phyloP scores from a whole-genome alignment of 495 filamentous ascomycete genomes.

The Penicillium malachiteum region DNA sequence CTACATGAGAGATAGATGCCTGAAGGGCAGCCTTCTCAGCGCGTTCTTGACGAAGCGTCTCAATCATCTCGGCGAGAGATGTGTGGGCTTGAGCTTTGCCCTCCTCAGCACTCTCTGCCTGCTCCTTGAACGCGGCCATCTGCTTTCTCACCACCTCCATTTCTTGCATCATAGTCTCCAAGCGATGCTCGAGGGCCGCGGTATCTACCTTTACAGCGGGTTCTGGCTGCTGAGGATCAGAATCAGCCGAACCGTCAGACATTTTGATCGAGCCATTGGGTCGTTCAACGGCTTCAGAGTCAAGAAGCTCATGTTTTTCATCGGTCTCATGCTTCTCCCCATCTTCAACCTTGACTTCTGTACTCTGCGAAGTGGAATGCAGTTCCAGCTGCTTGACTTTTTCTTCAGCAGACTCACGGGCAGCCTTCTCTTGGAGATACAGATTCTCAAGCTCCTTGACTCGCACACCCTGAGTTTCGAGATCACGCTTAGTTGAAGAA shows the following conservation, averaged over 20 bases:
- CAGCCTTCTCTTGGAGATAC: conserved; percentile 74
- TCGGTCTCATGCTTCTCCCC: not conserved
- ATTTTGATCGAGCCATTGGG: conserved; percentile 16
- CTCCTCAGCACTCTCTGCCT: conserved; percentile 76
- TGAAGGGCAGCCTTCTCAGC: conserved; percentile 23
- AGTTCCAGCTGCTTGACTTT: conserved; percentile 69
- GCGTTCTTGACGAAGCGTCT: conserved; percentile 70
- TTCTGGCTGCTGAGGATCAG: conserved; percentile 35
- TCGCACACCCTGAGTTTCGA: conserved; percentile 73
- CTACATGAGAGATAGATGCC: conserved; percentile 1
- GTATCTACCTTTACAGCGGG: conserved; percentile 28
- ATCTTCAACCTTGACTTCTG: not conserved
- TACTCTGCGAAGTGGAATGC: conserved; percentile 24
- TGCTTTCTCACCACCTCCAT: conserved; percentile 81
- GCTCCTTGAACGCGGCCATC: conserved; percentile 71
- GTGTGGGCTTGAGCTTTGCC: conserved; percentile 66
- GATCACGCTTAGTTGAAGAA: conserved; percentile 71
- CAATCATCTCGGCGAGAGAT: conserved; percentile 84
- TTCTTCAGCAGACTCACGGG: conserved; percentile 80
- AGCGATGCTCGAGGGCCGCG: conserved; percentile 61
- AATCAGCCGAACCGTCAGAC: conserved; percentile 23
- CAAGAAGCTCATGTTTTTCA: conserved; percentile 26
- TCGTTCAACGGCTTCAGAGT: conserved; percentile 12
- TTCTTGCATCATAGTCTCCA: conserved; percentile 78
- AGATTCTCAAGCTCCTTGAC: conserved; percentile 80